Base-by-base conservation (phyloP, 805 yeast genomes). In the Starmerella bombicola region DNA sequence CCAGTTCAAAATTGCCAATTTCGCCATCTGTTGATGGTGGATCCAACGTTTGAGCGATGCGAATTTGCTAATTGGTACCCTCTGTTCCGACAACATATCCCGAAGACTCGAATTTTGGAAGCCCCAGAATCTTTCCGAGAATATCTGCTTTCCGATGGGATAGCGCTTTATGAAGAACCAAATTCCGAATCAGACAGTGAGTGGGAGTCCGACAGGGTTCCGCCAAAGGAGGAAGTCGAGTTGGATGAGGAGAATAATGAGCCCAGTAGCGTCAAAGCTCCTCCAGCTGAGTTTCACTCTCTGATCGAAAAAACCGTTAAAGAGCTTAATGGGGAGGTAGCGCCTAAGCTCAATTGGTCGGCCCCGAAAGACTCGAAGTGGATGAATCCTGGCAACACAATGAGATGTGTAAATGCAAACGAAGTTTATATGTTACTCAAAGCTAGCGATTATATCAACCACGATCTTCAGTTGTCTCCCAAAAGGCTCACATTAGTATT, bases 331-430 rank as follows among this genome's bases (percentile, higher is more conserved):
- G 79, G 80, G 0, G 62, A 73, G 1, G 83, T 85, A 2, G 69
- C 83, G 1, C 97, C 97, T 1, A 91, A 91, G 55, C 64, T 88
- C 51, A 91, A 91, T 64, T 91, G 98, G 98, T 84, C 96, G 1
- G 80, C 95, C 1, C 98, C 99, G 1, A 78, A 77, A 55, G 99
- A 91, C 61, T 82, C 97, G 1, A 72, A 77, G 0, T 91, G 97
- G 98, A 88, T 91, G 17, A 62, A 80, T 53, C 70, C 91, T 2
- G 75, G 80, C 24, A 81, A 83, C 53, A 69, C 82, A 3, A 71
- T 80, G 70, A 70, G 73, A 53, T 86, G 97, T 54, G 66, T 62
- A 13, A 70, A 69, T 24, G 74, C 79, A 0, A 70, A 77, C 29
- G 99, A 91, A 49, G 62, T 91, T 0, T 91, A 85, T 48, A 58